Conservation (phyloP, 2,329 filamentous ascomycete genomes). For the Xylaria digitata region DNA sequence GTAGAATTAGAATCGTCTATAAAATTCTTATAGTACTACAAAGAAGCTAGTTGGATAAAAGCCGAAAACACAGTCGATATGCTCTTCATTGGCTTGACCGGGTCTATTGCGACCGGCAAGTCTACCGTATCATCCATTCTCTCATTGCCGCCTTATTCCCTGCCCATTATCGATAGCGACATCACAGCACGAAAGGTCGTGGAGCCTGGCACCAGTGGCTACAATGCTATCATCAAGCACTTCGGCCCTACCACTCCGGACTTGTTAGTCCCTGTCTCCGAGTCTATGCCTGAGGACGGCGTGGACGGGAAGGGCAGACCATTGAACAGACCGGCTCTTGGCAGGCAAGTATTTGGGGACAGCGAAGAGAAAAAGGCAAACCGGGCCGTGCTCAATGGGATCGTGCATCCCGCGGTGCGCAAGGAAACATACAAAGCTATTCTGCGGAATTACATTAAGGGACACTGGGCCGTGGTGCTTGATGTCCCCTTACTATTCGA, state of each 20-base stretch:
- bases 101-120: constrained; percentile 98
- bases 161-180: constrained; percentile 95
- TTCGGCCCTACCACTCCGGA: constrained; percentile 88
- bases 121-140: constrained; percentile 92
- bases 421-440: constrained; percentile 82
- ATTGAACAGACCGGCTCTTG: constrained; percentile 87
- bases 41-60: neutral
- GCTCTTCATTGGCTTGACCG: constrained; percentile 95
- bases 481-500: constrained; percentile 95
- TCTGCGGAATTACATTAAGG: constrained; percentile 76
- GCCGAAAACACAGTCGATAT: constrained; percentile 61
- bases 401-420: constrained; percentile 92
- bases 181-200: constrained; percentile 92
- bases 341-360: constrained; percentile 86
- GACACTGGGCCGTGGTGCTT: constrained; percentile 88
- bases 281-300: constrained; percentile 65
- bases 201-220: constrained; percentile 87
- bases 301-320: constrained; percentile 73
- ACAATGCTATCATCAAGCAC: constrained; percentile 82
- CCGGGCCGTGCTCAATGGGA: constrained; percentile 82
- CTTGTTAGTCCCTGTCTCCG: constrained; percentile 73
- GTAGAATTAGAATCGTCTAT: constrained; percentile 10
- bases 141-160: constrained; percentile 79
- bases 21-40: neutral
- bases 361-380: constrained; percentile 76